phyloP scores from a whole-genome alignment of 345 rosid species.

The Eutrema japonicum region DNA sequence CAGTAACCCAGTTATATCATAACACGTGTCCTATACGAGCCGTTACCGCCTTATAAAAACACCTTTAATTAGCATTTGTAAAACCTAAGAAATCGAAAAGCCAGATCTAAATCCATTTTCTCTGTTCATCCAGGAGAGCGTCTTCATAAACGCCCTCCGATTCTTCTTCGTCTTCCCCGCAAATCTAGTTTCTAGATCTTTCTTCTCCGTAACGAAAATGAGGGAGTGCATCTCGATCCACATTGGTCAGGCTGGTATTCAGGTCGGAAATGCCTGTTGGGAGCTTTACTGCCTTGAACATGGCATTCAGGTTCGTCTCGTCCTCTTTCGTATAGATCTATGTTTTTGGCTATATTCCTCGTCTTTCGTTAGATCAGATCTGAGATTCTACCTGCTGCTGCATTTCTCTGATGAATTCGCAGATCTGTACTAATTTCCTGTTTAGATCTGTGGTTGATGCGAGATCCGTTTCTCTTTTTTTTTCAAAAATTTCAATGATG shows the following conservation, averaged over 20 bases:
- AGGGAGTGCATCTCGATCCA: constrained; percentile 80
- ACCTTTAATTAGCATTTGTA: not conserved
- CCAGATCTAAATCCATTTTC: constrained; percentile 30
- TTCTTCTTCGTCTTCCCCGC: constrained; percentile 26
- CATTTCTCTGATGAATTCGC: not conserved
- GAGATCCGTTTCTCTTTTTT: not conserved
- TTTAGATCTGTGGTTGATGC: constrained; percentile 1
- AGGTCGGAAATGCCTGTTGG: constrained; percentile 85
- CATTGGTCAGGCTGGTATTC: constrained; percentile 84
- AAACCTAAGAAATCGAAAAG: constrained; percentile 9
- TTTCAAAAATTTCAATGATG: not conserved
- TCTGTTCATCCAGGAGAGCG: constrained; percentile 47
- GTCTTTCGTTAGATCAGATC: not conserved
- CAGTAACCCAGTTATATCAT: constrained; percentile 18
- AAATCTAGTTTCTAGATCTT: not conserved
- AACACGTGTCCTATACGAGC: constrained; percentile 41
- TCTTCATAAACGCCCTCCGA: constrained; percentile 64
- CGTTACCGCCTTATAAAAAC: constrained; percentile 44
- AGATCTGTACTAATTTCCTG: not conserved
- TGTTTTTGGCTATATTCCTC: not conserved
- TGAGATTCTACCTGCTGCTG: not conserved
- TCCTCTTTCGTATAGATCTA: not conserved
- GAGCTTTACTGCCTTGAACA: constrained; percentile 70
- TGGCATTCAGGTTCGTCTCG: constrained; percentile 63
- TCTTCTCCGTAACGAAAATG: constrained; percentile 47